phyloP scores from a whole-genome alignment of 139 green algal genomes.

The Volvox africanus region DNA sequence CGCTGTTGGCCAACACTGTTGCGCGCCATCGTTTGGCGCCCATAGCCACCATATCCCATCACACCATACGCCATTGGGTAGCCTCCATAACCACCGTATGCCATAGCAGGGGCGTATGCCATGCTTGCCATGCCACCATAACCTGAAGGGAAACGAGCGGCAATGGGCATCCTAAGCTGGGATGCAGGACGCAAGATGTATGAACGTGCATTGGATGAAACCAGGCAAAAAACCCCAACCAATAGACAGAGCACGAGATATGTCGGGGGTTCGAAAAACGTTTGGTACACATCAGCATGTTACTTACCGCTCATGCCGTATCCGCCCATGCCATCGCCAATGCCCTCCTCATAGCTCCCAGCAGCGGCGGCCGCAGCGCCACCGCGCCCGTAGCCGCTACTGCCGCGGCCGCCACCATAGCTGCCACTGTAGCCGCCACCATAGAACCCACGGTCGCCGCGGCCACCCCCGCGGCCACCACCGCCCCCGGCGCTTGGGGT shows the following conservation, averaged over 20 bases:
- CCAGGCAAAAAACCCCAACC: no score
- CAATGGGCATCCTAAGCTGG: neutral
- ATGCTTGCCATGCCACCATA: constrained; percentile 37
- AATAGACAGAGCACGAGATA: no score
- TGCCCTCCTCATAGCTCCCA: constrained; percentile 19
- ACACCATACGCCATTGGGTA: constrained; percentile 46
- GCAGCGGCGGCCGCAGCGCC: neutral
- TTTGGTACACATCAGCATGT: neutral
- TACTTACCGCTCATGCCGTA: constrained; percentile 20
- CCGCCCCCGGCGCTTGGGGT: constrained; percentile 18
- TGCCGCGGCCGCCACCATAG: constrained; percentile 12
- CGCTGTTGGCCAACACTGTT: constrained; percentile 34
- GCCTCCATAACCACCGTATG: constrained; percentile 44
- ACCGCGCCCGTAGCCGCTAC: neutral
- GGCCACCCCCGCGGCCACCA: neutral
- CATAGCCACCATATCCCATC: constrained; percentile 39
- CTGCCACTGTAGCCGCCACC: constrained; percentile 24
- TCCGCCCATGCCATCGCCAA: neutral
- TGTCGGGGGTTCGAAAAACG: no score
- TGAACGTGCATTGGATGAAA: no score
- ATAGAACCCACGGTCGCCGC: constrained; percentile 9
- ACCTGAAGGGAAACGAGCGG: neutral
- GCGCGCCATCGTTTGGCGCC: constrained; percentile 9
- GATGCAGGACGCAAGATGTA: no score
- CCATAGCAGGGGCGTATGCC: constrained; percentile 35